These are phyloP conservation scores for Polygonum aviculare DNA, from an alignment of 148 eudicot genomes.

Conservation along the genomic window DNA sequence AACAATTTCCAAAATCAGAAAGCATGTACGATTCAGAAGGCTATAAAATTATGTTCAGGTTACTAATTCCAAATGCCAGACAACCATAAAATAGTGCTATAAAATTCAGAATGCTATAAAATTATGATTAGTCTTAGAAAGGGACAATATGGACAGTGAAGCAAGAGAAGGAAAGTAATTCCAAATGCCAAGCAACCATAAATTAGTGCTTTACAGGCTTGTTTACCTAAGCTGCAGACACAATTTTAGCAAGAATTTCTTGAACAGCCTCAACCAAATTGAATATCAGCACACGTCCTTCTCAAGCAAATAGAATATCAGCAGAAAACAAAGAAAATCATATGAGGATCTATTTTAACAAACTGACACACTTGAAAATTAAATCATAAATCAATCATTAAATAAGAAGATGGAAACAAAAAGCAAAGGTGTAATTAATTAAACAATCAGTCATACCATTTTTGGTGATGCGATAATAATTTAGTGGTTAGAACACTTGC, in stretches of 20 bases:
- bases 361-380: background rate
- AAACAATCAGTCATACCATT: too few relatives aligned
- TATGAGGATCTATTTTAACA: background rate
- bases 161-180: background rate
- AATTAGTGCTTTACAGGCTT: conserved; percentile 32
- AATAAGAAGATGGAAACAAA: too few relatives aligned
- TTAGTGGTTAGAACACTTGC: too few relatives aligned
- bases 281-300: conserved; percentile 98
- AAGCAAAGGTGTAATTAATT: too few relatives aligned
- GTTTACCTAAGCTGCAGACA: conserved; percentile 37
- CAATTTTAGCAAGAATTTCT: conserved; percentile 91
- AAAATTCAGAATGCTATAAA: too few relatives aligned
- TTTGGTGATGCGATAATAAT: too few relatives aligned
- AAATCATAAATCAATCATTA: too few relatives aligned
- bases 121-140: conserved; percentile 19
- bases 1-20: too few relatives aligned
- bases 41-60: too few relatives aligned
- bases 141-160: background rate
- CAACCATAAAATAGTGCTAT: too few relatives aligned
- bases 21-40: too few relatives aligned
- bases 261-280: conserved; percentile 99
- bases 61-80: too few relatives aligned
- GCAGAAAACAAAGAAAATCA: background rate
- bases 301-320: conserved; percentile 79
- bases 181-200: background rate